phyloP scores from a whole-genome alignment of 2,329 filamentous ascomycete species.

The Cladophialophora psammophila region DNA sequence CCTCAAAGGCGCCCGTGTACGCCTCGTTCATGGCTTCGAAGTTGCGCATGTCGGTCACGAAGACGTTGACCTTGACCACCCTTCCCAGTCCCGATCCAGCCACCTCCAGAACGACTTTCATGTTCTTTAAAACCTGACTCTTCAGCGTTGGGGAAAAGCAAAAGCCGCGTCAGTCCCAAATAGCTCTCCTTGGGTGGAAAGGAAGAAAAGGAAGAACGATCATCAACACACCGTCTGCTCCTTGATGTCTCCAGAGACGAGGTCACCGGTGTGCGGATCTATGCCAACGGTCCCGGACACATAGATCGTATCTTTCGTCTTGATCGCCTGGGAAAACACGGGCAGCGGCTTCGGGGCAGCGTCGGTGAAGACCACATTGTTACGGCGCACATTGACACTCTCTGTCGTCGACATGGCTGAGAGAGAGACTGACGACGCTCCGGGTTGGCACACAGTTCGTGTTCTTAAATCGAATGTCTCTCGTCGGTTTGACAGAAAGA shows the following conservation, averaged over 20 bases:
- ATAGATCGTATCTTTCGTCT: background rate
- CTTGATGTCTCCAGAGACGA: background rate
- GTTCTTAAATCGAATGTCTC: background rate
- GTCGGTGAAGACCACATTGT: background rate
- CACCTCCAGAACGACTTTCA: constrained; percentile 65
- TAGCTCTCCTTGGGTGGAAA: background rate
- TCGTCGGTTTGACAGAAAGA: too few species aligned
- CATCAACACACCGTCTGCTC: background rate
- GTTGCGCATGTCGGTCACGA: constrained; percentile 69
- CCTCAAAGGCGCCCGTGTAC: constrained; percentile 54
- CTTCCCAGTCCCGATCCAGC: constrained; percentile 66
- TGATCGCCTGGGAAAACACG: constrained; percentile 6
- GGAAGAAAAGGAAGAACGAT: background rate
- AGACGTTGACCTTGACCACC: constrained; percentile 72
- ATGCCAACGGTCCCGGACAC: background rate
- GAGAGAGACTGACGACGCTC: too few species aligned
- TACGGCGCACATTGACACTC: background rate
- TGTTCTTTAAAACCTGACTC: constrained; percentile 52
- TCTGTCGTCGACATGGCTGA: too few species aligned
- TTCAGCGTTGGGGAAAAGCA: background rate
- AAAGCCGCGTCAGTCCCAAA: background rate
- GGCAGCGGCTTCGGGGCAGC: background rate
- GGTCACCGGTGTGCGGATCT: background rate
- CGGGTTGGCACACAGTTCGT: background rate
- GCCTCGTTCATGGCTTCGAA: constrained; percentile 81